Evolutionary conservation across 2,329 filamentous ascomycete species (phyloP), one percentile per base, ranked within the genome.

Genomic region (Trichophyton verrucosum): DNA sequence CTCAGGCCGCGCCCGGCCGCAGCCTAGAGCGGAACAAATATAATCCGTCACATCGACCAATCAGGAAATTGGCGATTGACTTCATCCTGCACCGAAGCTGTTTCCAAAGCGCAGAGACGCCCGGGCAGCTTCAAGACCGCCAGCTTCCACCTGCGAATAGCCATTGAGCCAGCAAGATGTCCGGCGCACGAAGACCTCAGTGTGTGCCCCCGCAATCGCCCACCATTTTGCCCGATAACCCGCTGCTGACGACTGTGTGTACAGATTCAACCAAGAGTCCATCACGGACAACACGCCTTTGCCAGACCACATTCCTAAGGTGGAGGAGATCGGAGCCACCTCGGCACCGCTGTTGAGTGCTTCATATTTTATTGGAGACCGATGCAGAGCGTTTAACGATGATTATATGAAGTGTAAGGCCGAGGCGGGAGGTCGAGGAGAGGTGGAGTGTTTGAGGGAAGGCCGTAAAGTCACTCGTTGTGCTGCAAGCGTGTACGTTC

Each of bases 351-450:
- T 99, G 51, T 81, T 95, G 63, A 95, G 89, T 66, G 94, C 94
- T 36, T 86, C 90, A 59, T 99, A 89, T 82, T 99, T 97, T 76
- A 99, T 99, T 73, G 94, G 94, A 65, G 91, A 91, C 67, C 87
- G 92, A 72, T 99, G 94, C 86, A 87, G 84, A 74, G 81, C 88
- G 61, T 99, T 91, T 82, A 97, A 97, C 77, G 94, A 99, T 81
- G 94, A 99, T 78, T 99, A 88, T 79, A 99, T 99, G 92, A 89
- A 95, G 80, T 99, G 94, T 87, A 99, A 99, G 86, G 89, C 84
- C 68, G 91, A 96, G 78, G 86, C 90, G 70, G 87, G 89, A 65
- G 94, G 94, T 70, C 85, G 84, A 76, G 94, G 91, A 74, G 94
- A 99, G 81, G 76, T 95, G 65, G 89, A 96, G 68, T 99, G 94